Conservation (phyloP, 176 grass and related monocot species). For the Carex scoparia region DNA sequence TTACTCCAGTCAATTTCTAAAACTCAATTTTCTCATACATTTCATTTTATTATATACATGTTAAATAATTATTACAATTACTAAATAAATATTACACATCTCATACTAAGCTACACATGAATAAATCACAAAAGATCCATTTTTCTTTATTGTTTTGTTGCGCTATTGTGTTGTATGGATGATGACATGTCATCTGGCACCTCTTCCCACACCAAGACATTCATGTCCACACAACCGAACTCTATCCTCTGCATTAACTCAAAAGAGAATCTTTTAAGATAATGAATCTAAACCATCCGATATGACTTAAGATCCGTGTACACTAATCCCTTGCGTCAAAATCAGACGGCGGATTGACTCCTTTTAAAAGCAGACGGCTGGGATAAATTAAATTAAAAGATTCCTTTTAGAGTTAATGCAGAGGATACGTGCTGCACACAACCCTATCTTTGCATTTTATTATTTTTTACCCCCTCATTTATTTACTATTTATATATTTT, state of each 20-base stretch:
- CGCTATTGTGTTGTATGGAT: neutral
- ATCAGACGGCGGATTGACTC: no score
- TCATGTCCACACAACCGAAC: conserved; percentile 19
- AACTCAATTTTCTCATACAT: neutral
- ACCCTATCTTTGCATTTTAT: conserved; percentile 15
- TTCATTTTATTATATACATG: neutral
- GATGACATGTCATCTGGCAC: conserved; percentile 28
- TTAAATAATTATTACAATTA: neutral
- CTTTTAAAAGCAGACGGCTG: no score
- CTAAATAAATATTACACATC: neutral
- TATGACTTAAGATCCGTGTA: no score
- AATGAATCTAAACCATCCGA: no score
- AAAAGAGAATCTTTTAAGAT: no score
- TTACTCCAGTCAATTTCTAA: neutral
- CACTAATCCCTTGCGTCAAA: no score
- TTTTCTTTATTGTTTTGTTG: neutral
- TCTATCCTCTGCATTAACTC: no score
- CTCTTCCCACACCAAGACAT: conserved; percentile 20
- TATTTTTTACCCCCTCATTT: neutral
- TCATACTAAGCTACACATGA: neutral
- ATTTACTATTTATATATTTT: conserved; percentile 24
- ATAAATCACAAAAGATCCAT: neutral
- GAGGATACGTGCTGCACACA: conserved; percentile 3
- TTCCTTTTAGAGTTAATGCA: no score
- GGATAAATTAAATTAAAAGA: no score